These are phyloP conservation scores for Pontederia crassipes DNA, from an alignment of 176 grass and related monocot genomes.

Conservation along the genomic window DNA sequence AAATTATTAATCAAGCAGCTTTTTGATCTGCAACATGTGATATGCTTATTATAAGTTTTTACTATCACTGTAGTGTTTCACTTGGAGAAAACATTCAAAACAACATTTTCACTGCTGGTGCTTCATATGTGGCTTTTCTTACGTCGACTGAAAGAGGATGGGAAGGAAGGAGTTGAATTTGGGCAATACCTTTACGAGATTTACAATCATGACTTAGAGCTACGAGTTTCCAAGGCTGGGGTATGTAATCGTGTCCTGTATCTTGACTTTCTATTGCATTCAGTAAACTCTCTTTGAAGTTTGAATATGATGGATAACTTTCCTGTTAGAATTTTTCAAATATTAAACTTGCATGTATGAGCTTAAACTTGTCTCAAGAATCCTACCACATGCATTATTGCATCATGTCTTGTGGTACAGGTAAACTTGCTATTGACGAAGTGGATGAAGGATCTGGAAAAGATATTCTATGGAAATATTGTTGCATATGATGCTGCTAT, in stretches of 20 bases:
- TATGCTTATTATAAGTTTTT: slow-evolving; percentile 1
- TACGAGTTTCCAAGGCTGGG: slow-evolving; percentile 96
- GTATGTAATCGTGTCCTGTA: slow-evolving; percentile 24
- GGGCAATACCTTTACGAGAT: slow-evolving; percentile 92
- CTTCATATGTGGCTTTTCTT: slow-evolving; percentile 98
- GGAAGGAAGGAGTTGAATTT: slow-evolving; percentile 83
- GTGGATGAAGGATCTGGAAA: slow-evolving; percentile 99
- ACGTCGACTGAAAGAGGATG: slow-evolving; percentile 79
- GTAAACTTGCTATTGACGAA: slow-evolving; percentile 91
- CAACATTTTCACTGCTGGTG: slow-evolving; percentile 92
- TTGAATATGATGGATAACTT: background rate
- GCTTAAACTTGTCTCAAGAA: too few relatives aligned
- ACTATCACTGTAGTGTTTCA: slow-evolving; percentile 64
- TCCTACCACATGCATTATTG: background rate
- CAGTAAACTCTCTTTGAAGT: background rate
- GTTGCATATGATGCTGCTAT: slow-evolving; percentile 76
- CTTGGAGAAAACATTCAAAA: slow-evolving; percentile 99
- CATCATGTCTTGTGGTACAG: slow-evolving; percentile 27
- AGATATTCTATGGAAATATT: slow-evolving; percentile 99
- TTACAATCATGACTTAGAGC: slow-evolving; percentile 95
- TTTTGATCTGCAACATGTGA: slow-evolving; percentile 9
- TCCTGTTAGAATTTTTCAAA: too few relatives aligned
- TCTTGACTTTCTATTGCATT: background rate
- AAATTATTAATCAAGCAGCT: slow-evolving; percentile 3
- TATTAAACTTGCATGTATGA: too few relatives aligned